phyloP scores from a whole-genome alignment of 495 filamentous ascomycete species.

The Neurospora sp. region DNA sequence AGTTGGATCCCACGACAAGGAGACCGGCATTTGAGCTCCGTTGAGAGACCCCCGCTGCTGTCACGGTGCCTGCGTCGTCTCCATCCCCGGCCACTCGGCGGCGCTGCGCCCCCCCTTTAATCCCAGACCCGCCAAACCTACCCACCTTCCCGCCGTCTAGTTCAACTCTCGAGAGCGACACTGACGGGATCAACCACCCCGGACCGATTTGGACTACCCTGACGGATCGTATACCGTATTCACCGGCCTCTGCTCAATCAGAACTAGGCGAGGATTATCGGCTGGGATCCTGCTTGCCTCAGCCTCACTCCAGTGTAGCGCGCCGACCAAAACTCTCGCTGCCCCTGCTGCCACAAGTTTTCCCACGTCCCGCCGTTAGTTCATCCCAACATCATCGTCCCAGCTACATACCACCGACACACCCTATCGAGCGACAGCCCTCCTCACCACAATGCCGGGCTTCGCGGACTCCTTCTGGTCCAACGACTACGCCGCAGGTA shows the following conservation, averaged over 20 bases:
- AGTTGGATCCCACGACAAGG: not conserved
- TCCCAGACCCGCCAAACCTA: not conserved
- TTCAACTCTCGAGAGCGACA: not conserved
- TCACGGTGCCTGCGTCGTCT: not conserved
- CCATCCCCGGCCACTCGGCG: not conserved
- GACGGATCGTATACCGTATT: not conserved
- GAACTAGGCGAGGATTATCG: not conserved
- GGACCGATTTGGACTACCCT: not conserved
- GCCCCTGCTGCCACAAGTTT: constrained; percentile 8
- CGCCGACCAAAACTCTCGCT: constrained; percentile 12
- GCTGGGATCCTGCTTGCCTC: constrained; percentile 12
- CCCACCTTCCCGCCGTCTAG: not conserved
- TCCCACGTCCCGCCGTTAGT: not conserved
- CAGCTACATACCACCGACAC: not conserved
- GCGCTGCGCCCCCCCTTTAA: not conserved
- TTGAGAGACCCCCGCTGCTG: not conserved
- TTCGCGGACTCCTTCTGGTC: constrained; percentile 97
- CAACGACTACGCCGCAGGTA: constrained; percentile 81
- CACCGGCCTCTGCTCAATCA: not conserved
- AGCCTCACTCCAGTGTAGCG: constrained; percentile 14
- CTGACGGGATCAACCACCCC: not conserved
- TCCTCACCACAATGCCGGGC: constrained; percentile 51
- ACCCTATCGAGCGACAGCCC: constrained; percentile 6
- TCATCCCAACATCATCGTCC: not conserved
- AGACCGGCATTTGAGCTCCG: not conserved